A percentile compares a stretch with the other conserved stretches of the same genome.
These are phyloP conservation scores for Oryza meridionalis DNA, from an alignment of 176 grass and related monocot genomes.

Conservation along the genomic window DNA sequence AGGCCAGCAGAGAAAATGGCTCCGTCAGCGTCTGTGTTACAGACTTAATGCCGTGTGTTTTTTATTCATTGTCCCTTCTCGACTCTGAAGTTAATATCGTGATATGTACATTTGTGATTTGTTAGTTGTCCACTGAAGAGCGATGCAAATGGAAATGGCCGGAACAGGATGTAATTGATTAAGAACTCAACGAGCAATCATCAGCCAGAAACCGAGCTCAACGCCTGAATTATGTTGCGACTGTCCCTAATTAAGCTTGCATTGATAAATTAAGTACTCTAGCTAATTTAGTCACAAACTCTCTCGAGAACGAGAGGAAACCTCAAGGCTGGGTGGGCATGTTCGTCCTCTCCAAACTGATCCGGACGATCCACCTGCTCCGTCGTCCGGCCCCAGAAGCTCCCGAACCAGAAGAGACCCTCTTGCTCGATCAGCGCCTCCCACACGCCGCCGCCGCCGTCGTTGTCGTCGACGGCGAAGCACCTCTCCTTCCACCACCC, in stretches of 20 bases:
- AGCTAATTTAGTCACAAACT: conserved; percentile 4
- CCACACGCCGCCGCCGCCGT: conserved; percentile 39
- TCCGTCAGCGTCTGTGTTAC: too few species aligned
- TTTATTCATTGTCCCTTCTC: too few species aligned
- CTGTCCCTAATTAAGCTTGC: not conserved
- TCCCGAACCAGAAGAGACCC: conserved; percentile 90
- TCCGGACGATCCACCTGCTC: conserved; percentile 4
- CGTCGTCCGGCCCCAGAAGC: conserved; percentile 69
- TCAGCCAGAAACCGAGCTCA: not conserved
- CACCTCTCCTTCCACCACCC: conserved; percentile 37
- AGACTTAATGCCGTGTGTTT: too few species aligned
- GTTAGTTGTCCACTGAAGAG: not conserved
- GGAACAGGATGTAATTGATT: not conserved
- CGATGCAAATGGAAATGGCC: too few species aligned
- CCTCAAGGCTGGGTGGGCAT: conserved; percentile 33
- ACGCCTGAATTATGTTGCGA: not conserved
- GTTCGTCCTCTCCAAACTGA: conserved; percentile 7
- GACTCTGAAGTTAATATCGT: not conserved
- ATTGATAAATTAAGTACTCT: not conserved
- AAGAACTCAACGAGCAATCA: not conserved
- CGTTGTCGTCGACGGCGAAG: conserved; percentile 18
- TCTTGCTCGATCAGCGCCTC: conserved; percentile 53
- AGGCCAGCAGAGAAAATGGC: too few species aligned
- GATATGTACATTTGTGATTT: not conserved
- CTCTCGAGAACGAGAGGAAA: conserved; percentile 39